Evolutionary conservation across 257 asterid genomes (phyloP).

Genomic region (Rubia yunnanensis): DNA sequence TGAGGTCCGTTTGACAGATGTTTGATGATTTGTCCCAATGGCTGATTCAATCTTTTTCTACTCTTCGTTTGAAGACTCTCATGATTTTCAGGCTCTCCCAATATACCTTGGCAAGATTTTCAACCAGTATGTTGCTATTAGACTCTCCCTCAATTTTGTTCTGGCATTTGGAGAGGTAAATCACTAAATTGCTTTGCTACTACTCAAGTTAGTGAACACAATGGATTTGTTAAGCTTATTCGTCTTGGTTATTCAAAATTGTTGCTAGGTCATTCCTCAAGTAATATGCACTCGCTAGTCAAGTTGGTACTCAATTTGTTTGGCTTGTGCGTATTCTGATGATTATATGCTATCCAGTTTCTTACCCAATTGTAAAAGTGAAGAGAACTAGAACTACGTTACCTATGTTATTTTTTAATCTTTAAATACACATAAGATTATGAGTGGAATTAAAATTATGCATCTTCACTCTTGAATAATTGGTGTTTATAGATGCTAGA

Average conservation of each 20-base stretch:
- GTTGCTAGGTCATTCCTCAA: slow-evolving; percentile 88
- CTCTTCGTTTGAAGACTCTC: too few relatives aligned
- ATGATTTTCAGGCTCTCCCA: slow-evolving; percentile 90
- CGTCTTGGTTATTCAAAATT: background rate
- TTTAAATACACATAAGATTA: too few relatives aligned
- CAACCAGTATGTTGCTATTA: slow-evolving; percentile 88
- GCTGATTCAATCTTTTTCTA: too few relatives aligned
- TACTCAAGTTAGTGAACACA: background rate
- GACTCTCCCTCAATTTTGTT: slow-evolving; percentile 92
- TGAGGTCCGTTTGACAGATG: too few relatives aligned
- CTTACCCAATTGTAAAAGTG: slow-evolving; percentile 98
- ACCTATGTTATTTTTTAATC: background rate
- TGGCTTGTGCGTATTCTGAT: slow-evolving; percentile 91
- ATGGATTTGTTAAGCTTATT: background rate
- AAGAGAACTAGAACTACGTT: background rate
- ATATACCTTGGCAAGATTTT: slow-evolving; percentile 83
- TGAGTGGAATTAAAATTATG: background rate
- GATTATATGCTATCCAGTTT: slow-evolving; percentile 72
- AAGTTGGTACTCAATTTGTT: slow-evolving; percentile 82
- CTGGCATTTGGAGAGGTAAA: slow-evolving; percentile 93
- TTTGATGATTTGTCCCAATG: too few relatives aligned
- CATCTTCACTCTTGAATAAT: background rate
- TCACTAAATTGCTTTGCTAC: background rate
- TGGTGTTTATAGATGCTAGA: slow-evolving; percentile 59
- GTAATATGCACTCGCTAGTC: slow-evolving; percentile 96